Evolutionary conservation across 2,329 filamentous ascomycete genomes (phyloP), one percentile per base, ranked within the genome.

Genomic region (Diaporthe vaccinii): DNA sequence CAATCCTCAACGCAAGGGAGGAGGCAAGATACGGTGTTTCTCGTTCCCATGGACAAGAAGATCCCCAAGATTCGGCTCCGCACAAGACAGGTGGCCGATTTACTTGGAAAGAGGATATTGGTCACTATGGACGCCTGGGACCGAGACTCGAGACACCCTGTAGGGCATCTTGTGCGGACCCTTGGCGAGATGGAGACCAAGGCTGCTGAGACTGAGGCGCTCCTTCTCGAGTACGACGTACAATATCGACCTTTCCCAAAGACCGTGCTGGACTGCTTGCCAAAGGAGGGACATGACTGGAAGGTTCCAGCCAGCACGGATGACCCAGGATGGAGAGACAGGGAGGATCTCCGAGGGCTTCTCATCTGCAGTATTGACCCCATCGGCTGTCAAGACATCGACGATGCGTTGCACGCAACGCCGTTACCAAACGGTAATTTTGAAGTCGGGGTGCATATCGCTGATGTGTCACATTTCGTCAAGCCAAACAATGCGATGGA

Each of bases 391-490:
- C 96, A 98, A 81, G 97, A 99, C 87, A 99, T 99, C 75, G 97
- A 99, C 80, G 97, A 99, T 84, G 97, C 97, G 25, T 90, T 99
- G 9, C 97, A 99, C 84, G 96, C 97, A 9, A 90, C 92, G 76
- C 89, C 90, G 69, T 86, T 99, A 31, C 93, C 95, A 0, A 98
- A 98, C 80, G 97, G 97, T 58, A 98, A 98, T 83, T 96, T 92
- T 78, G 95, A 98, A 84, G 95, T 99, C 14, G 97, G 97, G 78
- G 97, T 99, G 22, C 97, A 99, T 84, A 99, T 99, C 84, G 97
- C 97, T 39, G 97, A 99, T 84, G 97, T 99, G n/a, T 98, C 97
- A 14, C 94, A 99, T 85, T 99, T 99, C 82, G 97, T 99, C 80
- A 98, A 97, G 85, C 96, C 97, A 36, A 95, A 94, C 83, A 99